Evolutionary conservation across 2,329 filamentous ascomycete genomes (phyloP).

Genomic region (Boeremia lycopersici): DNA sequence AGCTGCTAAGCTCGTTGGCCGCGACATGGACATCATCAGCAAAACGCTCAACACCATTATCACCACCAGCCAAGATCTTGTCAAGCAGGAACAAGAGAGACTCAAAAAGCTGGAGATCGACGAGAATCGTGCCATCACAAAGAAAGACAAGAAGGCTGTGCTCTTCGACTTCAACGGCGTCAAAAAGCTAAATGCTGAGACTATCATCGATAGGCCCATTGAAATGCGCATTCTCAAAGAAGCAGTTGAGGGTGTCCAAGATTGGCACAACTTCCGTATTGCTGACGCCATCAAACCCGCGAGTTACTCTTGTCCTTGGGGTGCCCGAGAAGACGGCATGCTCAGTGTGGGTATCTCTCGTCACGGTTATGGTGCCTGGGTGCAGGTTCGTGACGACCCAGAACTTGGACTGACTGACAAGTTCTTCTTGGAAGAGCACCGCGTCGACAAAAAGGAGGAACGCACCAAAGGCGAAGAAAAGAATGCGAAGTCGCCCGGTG

Average conservation of each 20-base stretch:
- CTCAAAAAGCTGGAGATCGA: slow-evolving; percentile 70
- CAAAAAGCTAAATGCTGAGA: slow-evolving; percentile 95
- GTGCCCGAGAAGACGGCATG: slow-evolving; percentile 94
- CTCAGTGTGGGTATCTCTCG: slow-evolving; percentile 89
- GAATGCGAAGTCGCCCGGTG: slow-evolving; percentile 87
- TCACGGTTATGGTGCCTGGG: slow-evolving; percentile 96
- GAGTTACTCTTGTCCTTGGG: slow-evolving; percentile 91
- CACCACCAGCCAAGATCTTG: slow-evolving; percentile 70
- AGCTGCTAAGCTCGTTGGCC: slow-evolving; percentile 81
- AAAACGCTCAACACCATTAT: slow-evolving; percentile 78
- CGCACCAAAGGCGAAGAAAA: slow-evolving; percentile 75
- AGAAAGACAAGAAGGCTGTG: slow-evolving; percentile 97
- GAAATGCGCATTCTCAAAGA: slow-evolving; percentile 86
- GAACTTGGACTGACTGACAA: slow-evolving; percentile 88
- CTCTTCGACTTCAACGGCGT: slow-evolving; percentile 93
- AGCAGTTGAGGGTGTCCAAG: slow-evolving; percentile 66
- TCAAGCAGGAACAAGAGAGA: slow-evolving; percentile 73
- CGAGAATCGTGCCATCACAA: slow-evolving; percentile 80
- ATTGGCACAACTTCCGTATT: slow-evolving; percentile 82
- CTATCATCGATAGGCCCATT: slow-evolving; percentile 85
- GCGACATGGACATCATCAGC: slow-evolving; percentile 80
- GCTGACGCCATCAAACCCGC: slow-evolving; percentile 91
- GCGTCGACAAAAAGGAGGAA: slow-evolving; percentile 97
- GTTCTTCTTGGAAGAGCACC: slow-evolving; percentile 95
- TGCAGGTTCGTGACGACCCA: slow-evolving; percentile 87